These are phyloP conservation scores for Euphorbia lathyris DNA, from an alignment of 345 rosid species.

Conservation along the genomic window DNA sequence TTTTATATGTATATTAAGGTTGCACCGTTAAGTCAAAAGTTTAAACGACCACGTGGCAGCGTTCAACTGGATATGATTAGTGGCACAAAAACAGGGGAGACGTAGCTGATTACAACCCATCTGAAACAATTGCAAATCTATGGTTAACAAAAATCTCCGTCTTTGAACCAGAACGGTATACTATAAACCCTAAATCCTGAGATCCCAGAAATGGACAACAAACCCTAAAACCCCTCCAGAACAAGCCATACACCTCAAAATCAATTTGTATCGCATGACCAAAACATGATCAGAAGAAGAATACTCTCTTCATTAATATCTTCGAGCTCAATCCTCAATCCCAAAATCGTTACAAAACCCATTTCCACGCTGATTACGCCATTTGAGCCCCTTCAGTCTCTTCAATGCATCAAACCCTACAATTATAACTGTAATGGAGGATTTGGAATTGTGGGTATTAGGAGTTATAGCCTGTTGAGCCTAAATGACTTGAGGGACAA, in stretches of 20 bases:
- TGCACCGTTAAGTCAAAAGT: too few species aligned
- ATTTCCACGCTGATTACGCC: slow-evolving; percentile 19
- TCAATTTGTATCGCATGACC: too few species aligned
- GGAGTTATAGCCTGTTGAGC: slow-evolving; percentile 67
- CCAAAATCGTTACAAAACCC: slow-evolving; percentile 8
- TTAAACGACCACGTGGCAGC: too few species aligned
- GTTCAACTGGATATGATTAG: too few species aligned
- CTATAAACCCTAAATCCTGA: slow-evolving; percentile 1
- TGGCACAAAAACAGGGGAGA: too few species aligned
- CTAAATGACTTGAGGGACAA: slow-evolving; percentile 84
- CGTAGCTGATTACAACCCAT: too few species aligned
- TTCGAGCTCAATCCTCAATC: slow-evolving; percentile 1
- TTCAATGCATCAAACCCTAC: slow-evolving; percentile 13
- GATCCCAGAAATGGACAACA: neutral
- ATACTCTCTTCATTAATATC: slow-evolving; percentile 11
- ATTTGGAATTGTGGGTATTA: slow-evolving; percentile 35
- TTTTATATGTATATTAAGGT: too few species aligned
- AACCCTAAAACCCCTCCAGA: neutral
- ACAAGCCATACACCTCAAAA: neutral
- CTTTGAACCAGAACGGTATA: neutral
- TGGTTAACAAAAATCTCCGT: neutral
- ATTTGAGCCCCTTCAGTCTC: slow-evolving; percentile 19
- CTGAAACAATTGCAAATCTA: too few species aligned
- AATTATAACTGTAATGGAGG: slow-evolving; percentile 2
- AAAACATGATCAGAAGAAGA: slow-evolving; percentile 15